Evolutionary conservation across 495 filamentous ascomycete genomes (phyloP).

Genomic region (Talaromyces ruber): DNA sequence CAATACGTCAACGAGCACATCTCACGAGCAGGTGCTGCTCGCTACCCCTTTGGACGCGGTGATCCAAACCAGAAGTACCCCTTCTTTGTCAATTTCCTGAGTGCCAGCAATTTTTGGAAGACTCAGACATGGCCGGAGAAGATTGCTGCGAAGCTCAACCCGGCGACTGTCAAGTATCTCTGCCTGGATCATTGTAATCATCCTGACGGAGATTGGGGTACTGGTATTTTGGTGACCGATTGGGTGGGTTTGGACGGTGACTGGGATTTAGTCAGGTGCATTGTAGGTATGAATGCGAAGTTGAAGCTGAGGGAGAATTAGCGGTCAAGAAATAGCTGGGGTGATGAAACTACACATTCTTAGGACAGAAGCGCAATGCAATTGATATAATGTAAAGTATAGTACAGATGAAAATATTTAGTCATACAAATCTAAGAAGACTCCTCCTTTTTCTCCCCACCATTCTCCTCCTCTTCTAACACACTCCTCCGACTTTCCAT

Average conservation of each 20-base stretch:
- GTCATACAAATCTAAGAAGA: slow-evolving; percentile 9
- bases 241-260: slow-evolving; percentile 86
- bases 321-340: no score
- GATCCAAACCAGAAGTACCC: slow-evolving; percentile 41
- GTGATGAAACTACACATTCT: not conserved
- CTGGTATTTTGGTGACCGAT: slow-evolving; percentile 89
- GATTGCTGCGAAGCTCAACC: slow-evolving; percentile 87
- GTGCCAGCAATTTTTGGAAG: slow-evolving; percentile 89
- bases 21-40: slow-evolving; percentile 50
- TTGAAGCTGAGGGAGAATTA: slow-evolving; percentile 42
- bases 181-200: slow-evolving; percentile 55
- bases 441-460: slow-evolving; percentile 27
- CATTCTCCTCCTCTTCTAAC: slow-evolving; percentile 64
- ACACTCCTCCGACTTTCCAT: slow-evolving; percentile 68
- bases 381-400: slow-evolving; percentile 13
- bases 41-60: slow-evolving; percentile 33
- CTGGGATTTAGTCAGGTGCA: slow-evolving; percentile 85
- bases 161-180: slow-evolving; percentile 73
- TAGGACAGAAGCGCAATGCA: not conserved
- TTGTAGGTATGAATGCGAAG: slow-evolving; percentile 85
- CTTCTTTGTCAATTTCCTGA: slow-evolving; percentile 86
- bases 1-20: slow-evolving; percentile 63
- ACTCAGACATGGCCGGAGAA: slow-evolving; percentile 85
- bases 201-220: slow-evolving; percentile 61
- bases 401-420: slow-evolving; percentile 24